Evolutionary conservation across 257 asterid species (phyloP).

Genomic region (Solanum corneliomulleri): DNA sequence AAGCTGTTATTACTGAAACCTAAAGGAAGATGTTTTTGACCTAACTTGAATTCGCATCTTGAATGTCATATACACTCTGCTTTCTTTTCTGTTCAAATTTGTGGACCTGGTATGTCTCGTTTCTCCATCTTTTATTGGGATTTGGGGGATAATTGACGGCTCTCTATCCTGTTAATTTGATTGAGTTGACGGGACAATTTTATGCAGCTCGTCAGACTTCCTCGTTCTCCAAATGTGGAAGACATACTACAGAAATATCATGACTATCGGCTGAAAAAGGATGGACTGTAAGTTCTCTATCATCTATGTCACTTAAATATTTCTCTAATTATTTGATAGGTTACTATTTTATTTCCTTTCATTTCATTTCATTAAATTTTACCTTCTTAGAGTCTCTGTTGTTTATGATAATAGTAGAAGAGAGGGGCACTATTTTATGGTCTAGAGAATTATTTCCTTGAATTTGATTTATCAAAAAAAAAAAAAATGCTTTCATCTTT

Average conservation of each 20-base stretch:
- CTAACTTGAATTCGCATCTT: background rate
- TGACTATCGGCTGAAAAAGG: constrained; percentile 43
- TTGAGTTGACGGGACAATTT: background rate
- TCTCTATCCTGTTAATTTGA: background rate
- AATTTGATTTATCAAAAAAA: background rate
- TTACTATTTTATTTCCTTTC: background rate
- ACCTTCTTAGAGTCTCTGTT: background rate
- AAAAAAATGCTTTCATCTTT: background rate
- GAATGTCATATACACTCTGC: background rate
- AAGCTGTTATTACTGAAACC: background rate
- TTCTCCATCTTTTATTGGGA: background rate
- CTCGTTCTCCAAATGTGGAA: constrained; percentile 51
- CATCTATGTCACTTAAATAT: background rate
- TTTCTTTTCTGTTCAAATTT: background rate
- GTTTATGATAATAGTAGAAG: background rate
- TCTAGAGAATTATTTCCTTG: background rate
- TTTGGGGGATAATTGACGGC: background rate
- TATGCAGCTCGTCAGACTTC: constrained; percentile 70
- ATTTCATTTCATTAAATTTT: background rate
- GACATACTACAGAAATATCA: constrained; percentile 51
- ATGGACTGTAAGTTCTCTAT: constrained; percentile 32
- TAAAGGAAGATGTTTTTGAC: background rate
- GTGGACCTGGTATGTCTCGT: background rate
- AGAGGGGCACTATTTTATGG: background rate
- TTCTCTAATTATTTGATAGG: background rate